Percentiles rank a stretch among this genome's conserved stretches.
Conservation (phyloP, 2,329 filamentous ascomycete genomes). For the Colletotrichum tanaceti region DNA sequence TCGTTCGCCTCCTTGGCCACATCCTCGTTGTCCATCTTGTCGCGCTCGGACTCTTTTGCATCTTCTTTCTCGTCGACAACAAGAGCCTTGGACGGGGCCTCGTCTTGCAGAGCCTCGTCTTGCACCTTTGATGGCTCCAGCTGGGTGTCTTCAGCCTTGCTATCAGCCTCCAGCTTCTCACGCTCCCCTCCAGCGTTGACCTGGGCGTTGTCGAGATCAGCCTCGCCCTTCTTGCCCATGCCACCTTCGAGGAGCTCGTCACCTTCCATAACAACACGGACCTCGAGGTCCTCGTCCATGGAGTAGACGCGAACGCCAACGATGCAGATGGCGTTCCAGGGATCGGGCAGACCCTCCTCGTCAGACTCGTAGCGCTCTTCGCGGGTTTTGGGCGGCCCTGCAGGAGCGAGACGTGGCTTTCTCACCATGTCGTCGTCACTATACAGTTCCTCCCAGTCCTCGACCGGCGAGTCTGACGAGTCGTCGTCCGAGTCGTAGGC, state of each 20-base stretch:
- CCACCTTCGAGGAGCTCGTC: slow-evolving; percentile 64
- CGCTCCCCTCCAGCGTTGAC: slow-evolving; percentile 64
- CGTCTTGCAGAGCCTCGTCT: slow-evolving; percentile 1
- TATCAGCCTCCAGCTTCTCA: slow-evolving; percentile 44
- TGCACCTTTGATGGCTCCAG: background rate
- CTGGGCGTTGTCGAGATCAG: slow-evolving; percentile 68
- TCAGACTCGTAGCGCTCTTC: slow-evolving; percentile 62
- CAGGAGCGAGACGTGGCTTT: slow-evolving; percentile 58
- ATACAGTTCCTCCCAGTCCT: slow-evolving; percentile 70
- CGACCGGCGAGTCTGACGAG: slow-evolving; percentile 69
- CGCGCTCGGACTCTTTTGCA: background rate
- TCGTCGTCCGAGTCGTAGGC: slow-evolving; percentile 60
- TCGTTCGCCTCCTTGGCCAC: slow-evolving; percentile 28
- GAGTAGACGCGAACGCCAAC: slow-evolving; percentile 72
- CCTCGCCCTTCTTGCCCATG: slow-evolving; percentile 67
- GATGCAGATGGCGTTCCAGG: slow-evolving; percentile 73
- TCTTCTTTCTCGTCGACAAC: slow-evolving; percentile 2
- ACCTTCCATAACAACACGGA: slow-evolving; percentile 68
- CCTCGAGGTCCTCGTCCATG: slow-evolving; percentile 65
- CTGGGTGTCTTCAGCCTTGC: slow-evolving; percentile 33
- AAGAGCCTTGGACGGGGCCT: slow-evolving; percentile 2
- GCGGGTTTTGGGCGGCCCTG: slow-evolving; percentile 48
- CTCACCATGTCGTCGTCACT: slow-evolving; percentile 68
- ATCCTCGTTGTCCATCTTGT: background rate
- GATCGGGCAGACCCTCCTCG: slow-evolving; percentile 66